These are phyloP conservation scores for Mycena amicta DNA, from an alignment of 768 basidiomycete genomes.

Conservation along the genomic window DNA sequence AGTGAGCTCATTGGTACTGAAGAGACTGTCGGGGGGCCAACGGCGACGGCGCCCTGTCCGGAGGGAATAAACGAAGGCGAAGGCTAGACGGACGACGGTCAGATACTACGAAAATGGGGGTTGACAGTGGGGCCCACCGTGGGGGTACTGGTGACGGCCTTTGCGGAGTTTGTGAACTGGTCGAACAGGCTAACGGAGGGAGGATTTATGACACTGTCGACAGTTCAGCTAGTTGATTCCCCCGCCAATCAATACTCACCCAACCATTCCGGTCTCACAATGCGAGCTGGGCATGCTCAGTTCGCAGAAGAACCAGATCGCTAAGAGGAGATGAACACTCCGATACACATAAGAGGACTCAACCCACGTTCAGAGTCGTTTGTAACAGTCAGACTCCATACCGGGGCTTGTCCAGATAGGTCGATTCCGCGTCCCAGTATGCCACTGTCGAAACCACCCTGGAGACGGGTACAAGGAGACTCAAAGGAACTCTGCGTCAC, in stretches of 20 bases:
- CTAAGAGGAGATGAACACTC: conserved; percentile 17
- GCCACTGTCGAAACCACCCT: conserved; percentile 45
- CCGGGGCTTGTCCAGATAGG: conserved; percentile 17
- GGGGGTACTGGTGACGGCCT: conserved; percentile 28
- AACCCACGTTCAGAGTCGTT: conserved; percentile 30
- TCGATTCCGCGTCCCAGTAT: conserved; percentile 27
- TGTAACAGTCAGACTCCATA: conserved; percentile 40
- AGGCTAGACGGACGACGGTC: conserved; percentile 23
- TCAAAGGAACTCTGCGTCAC: conserved; percentile 42
- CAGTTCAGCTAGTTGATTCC: not conserved
- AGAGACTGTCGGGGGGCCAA: conserved; percentile 21
- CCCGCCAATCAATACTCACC: too few species aligned
- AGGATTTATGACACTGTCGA: conserved; percentile 43
- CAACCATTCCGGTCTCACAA: conserved; percentile 43
- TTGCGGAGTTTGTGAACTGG: conserved; percentile 31
- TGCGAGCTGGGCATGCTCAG: conserved; percentile 35
- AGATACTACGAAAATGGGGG: not conserved
- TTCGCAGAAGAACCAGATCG: conserved; percentile 43
- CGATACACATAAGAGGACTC: not conserved
- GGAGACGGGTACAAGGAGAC: conserved; percentile 40
- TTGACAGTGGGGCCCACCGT: conserved; percentile 27
- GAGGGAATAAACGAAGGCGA: conserved; percentile 27
- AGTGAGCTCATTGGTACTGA: conserved; percentile 5
- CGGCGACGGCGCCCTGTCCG: conserved; percentile 38
- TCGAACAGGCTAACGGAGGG: conserved; percentile 30